Conservation (phyloP, 2,329 filamentous ascomycete genomes). For the Sporothrix schenckii region DNA sequence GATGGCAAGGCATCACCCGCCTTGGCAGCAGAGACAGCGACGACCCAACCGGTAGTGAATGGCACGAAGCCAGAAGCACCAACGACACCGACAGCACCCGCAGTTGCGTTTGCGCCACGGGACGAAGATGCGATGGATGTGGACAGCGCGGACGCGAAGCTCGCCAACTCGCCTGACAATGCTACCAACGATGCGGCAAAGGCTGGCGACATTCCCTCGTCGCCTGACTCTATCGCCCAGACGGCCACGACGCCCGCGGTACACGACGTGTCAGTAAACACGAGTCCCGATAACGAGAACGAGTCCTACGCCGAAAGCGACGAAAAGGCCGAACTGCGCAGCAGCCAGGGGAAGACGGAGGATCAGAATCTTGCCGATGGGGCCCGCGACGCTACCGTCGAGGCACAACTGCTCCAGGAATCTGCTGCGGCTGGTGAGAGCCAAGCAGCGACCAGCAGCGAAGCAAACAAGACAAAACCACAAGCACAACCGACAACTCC, state of each 20-base stretch:
- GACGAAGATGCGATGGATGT: slow-evolving; percentile 25
- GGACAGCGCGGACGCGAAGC: slow-evolving; percentile 2
- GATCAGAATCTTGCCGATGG: slow-evolving; percentile 8
- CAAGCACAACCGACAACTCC: background rate
- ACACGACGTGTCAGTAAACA: slow-evolving; percentile 70
- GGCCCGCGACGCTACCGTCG: slow-evolving; percentile 40
- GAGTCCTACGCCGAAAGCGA: slow-evolving; percentile 58
- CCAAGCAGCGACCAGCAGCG: background rate
- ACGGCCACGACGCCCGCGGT: slow-evolving; percentile 73
- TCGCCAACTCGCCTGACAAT: background rate
- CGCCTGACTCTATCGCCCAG: slow-evolving; percentile 68
- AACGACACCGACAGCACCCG: background rate
- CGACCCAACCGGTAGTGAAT: background rate
- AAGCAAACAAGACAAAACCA: background rate
- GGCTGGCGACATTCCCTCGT: slow-evolving; percentile 53
- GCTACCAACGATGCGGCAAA: slow-evolving; percentile 24
- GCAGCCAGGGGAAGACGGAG: slow-evolving; percentile 34
- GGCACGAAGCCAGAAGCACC: background rate
- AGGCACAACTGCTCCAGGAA: slow-evolving; percentile 53
- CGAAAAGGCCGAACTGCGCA: slow-evolving; percentile 45
- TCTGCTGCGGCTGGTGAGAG: slow-evolving; percentile 42
- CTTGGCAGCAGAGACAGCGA: background rate
- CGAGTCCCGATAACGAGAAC: slow-evolving; percentile 71
- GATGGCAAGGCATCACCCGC: background rate
- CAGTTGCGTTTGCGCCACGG: slow-evolving; percentile 6